Evolutionary conservation across 108 stramenopile species (phyloP), one percentile per base, ranked within the genome.

Genomic region (Seminavis robusta): DNA sequence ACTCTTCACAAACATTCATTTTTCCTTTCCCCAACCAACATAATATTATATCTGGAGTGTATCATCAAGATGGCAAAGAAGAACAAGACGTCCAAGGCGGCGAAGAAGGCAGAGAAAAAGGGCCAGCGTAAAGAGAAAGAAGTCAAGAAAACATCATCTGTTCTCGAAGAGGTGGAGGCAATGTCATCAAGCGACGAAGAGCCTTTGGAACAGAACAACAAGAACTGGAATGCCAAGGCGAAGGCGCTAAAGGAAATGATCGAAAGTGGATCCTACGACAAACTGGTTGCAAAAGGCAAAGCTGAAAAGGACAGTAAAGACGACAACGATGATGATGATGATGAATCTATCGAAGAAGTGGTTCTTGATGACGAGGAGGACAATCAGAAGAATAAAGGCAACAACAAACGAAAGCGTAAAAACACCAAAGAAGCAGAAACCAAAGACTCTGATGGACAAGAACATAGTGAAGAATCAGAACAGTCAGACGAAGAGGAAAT

Each of bases 161-260:
- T 67, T 10, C 33, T 65, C 36, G 64, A 77, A 53, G 71, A 67
- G 24, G 60, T 74, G 33, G 68, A 63, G 0, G 76, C 61, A 26
- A 75, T 78, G 67, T 71, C 79, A 10, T 76, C 75, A 24, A 69
- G 63, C 4, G 77, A 77, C 17, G 80, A 79, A 28, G 81, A 79
- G 44, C 0, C 0, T 28, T 30, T 40, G 62, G 48, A 33, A 59
- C 63, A 6, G 72, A 76, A 26, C 69, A 52, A 20, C 71, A 74
- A 69, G n/a, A 65, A 66, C 15, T 71, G 65, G 74, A 74, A 68
- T 7, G 74, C 62, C 13, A 78, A 84, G 60, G 84, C 86, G 2
- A 54, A 47, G 47, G 68, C 74, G 24, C 56, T 94, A 33, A 69
- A 73, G 16, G 46, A 74, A 45, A 61, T 61, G 32, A 80, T 74